Conservation (phyloP, 352 stramenopile species). For the Globisporangium canariense region DNA sequence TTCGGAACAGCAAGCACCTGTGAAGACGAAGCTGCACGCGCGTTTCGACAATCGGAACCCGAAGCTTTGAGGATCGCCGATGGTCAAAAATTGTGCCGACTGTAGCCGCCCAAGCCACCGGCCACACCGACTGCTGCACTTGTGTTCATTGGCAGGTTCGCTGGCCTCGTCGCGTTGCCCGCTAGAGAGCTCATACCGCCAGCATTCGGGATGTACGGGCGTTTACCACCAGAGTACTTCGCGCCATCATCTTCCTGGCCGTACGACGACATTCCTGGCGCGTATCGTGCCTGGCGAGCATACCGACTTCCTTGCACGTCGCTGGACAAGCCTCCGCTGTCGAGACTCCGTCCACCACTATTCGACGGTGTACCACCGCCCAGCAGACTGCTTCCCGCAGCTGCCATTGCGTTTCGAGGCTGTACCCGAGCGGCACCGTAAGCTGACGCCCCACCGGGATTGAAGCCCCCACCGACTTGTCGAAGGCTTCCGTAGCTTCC, state of each 20-base stretch:
- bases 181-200: conserved; percentile 18
- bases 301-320: conserved; percentile 70
- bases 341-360: conserved; percentile 37
- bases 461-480: conserved; percentile 21
- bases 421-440: conserved; percentile 48
- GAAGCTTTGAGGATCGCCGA: conserved; percentile 6
- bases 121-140: conserved; percentile 50
- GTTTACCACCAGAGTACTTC: conserved; percentile 57
- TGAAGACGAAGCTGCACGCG: not conserved
- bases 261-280: conserved; percentile 52
- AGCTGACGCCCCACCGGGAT: conserved; percentile 7
- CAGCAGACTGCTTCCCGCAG: conserved; percentile 63
- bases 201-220: conserved; percentile 40
- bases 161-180: conserved; percentile 16
- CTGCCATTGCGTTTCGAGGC: conserved; percentile 67
- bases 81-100: conserved; percentile 73
- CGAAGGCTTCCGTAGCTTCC: conserved; percentile 39
- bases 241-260: conserved; percentile 44
- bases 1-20: conserved; percentile 6
- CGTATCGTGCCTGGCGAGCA: conserved; percentile 74
- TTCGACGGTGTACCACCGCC: conserved; percentile 47
- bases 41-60: conserved; percentile 1
- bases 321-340: conserved; percentile 39
- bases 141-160: conserved; percentile 27
- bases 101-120: conserved; percentile 56